These are phyloP conservation scores for Salmacisia buchloeana DNA, from an alignment of 1,284 basidiomycete genomes.

Conservation along the genomic window DNA sequence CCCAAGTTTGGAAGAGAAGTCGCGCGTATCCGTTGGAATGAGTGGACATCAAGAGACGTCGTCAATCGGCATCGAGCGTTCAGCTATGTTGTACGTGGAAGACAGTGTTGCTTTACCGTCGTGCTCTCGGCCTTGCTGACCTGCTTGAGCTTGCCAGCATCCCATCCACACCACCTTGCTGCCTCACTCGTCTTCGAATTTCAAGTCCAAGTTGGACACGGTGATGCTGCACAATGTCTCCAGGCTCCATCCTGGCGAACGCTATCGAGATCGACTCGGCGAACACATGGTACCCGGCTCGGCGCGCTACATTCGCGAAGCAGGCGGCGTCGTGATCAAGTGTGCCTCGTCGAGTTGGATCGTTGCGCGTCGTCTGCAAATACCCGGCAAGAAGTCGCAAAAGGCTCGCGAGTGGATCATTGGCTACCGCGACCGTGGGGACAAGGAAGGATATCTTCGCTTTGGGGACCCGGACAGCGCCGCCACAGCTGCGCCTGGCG, in stretches of 20 bases:
- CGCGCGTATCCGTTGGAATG: conserved; percentile 24
- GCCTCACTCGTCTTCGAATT: not conserved
- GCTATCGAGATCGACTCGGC: not conserved
- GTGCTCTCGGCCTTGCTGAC: too few relatives aligned
- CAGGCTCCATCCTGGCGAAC: not conserved
- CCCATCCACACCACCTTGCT: not conserved
- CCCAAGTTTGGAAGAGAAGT: conserved; percentile 28
- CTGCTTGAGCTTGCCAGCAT: not conserved
- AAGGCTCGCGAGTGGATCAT: not conserved
- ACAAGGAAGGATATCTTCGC: not conserved
- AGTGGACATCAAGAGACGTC: conserved; percentile 24
- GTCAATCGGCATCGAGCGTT: conserved; percentile 34
- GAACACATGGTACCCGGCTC: not conserved
- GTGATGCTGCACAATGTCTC: not conserved
- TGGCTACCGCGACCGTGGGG: not conserved
- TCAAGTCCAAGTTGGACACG: not conserved
- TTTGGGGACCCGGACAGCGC: not conserved
- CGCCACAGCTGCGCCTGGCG: too few relatives aligned
- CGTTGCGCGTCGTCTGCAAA: not conserved
- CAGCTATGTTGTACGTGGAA: conserved; percentile 21
- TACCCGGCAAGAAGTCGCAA: not conserved
- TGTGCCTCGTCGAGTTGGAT: not conserved
- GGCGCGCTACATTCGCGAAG: not conserved
- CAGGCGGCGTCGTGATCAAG: not conserved
- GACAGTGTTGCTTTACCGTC: too few relatives aligned